phyloP scores from a whole-genome alignment of 2,329 filamentous ascomycete genomes.

The Chalaropsis ovoidea region DNA sequence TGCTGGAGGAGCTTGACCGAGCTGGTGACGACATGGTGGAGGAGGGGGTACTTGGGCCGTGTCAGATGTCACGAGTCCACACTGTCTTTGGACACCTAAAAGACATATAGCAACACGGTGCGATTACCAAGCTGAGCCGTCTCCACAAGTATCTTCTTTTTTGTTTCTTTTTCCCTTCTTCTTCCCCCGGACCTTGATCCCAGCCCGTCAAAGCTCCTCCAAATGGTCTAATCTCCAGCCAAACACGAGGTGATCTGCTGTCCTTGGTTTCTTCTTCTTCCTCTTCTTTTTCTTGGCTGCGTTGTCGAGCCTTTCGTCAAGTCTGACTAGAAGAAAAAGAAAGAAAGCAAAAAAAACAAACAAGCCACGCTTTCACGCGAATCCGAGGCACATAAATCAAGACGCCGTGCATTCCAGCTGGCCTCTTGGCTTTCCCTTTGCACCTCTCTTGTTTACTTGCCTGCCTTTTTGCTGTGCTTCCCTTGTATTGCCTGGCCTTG shows the following conservation, averaged over 20 bases:
- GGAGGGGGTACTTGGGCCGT: neutral
- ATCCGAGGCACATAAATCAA: neutral
- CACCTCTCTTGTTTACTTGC: neutral
- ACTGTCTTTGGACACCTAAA: neutral
- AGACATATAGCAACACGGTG: neutral
- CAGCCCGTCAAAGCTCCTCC: conserved; percentile 12
- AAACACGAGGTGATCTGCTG: conserved; percentile 11
- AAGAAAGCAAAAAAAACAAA: neutral
- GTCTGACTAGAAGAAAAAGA: neutral
- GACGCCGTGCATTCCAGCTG: neutral
- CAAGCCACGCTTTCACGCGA: neutral
- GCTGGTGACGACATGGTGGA: conserved; percentile 9
- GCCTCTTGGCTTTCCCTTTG: neutral
- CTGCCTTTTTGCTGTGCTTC: neutral
- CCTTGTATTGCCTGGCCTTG: neutral
- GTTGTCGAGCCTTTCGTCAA: neutral
- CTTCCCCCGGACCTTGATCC: conserved; percentile 1
- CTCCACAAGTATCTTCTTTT: neutral
- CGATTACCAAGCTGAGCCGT: neutral
- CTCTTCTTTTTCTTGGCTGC: neutral
- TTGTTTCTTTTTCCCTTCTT: neutral
- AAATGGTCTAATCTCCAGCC: conserved; percentile 8
- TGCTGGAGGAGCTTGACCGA: neutral
- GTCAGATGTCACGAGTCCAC: neutral
- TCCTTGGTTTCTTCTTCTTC: neutral